phyloP scores from a whole-genome alignment of 352 stramenopile genomes.

The Stramenopiles sp. region DNA sequence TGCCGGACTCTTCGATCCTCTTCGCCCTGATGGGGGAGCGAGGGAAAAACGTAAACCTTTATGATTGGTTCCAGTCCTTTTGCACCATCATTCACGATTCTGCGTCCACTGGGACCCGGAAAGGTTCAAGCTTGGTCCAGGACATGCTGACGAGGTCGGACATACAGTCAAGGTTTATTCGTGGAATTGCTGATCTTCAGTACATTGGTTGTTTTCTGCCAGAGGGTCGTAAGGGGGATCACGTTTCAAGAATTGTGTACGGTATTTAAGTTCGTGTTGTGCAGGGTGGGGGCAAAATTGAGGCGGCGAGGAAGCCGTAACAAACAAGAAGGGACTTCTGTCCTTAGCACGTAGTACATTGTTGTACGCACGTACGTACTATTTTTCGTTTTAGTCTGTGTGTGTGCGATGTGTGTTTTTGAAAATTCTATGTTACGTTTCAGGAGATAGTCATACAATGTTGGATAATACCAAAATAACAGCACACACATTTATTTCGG shows the following conservation, averaged over 20 bases:
- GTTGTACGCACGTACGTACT: too few relatives aligned
- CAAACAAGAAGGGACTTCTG: too few relatives aligned
- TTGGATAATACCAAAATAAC: too few relatives aligned
- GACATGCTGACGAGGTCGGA: background rate
- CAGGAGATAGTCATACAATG: too few relatives aligned
- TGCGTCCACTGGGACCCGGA: background rate
- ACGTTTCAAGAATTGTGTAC: background rate
- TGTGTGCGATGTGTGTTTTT: too few relatives aligned
- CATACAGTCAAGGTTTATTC: background rate
- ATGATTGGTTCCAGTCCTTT: conserved; percentile 5
- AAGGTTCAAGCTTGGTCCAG: background rate
- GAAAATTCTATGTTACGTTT: too few relatives aligned
- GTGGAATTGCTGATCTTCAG: background rate
- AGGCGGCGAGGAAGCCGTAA: too few relatives aligned
- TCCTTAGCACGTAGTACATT: too few relatives aligned
- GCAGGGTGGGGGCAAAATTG: too few relatives aligned
- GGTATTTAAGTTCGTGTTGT: too few relatives aligned
- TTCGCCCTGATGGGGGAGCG: background rate
- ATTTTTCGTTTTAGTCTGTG: too few relatives aligned
- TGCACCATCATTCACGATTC: background rate
- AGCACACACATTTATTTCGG: too few relatives aligned
- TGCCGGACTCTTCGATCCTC: background rate
- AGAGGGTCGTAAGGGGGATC: background rate
- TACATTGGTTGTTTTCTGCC: background rate
- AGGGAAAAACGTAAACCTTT: background rate